phyloP scores from a whole-genome alignment of 1,284 basidiomycete genomes.

The Malassezia slooffiae region DNA sequence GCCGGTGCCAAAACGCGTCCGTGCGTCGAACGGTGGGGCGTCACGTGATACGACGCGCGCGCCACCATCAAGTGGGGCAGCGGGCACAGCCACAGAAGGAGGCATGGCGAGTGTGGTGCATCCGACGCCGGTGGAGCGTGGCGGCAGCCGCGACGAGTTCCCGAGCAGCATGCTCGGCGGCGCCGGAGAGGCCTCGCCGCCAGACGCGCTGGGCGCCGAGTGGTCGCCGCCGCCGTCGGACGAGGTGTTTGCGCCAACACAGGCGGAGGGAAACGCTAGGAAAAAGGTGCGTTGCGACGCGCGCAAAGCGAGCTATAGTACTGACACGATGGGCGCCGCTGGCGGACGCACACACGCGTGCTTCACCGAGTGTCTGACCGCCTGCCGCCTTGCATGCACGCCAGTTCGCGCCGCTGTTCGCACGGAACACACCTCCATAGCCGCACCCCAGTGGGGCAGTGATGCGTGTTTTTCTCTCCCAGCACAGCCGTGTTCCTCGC shows the following conservation, averaged over 20 bases:
- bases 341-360: too few species aligned
- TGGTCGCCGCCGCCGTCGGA: not conserved
- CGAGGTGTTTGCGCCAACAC: not conserved
- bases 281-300: slow-evolving; percentile 8
- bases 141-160: slow-evolving; percentile 7
- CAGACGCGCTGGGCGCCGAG: too few species aligned
- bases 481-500: not conserved
- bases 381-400: too few species aligned
- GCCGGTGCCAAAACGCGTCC: not conserved
- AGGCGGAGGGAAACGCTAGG: not conserved
- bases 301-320: too few species aligned
- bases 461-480: not conserved
- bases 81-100: not conserved
- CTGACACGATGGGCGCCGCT: too few species aligned
- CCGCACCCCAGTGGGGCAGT: not conserved
- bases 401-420: slow-evolving; percentile 6
- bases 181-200: too few species aligned
- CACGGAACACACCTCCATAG: slow-evolving; percentile 3
- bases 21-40: not conserved
- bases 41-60: not conserved
- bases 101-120: not conserved
- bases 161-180: too few species aligned
- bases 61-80: not conserved
- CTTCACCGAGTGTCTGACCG: too few species aligned
- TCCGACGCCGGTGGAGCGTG: slow-evolving; percentile 4